Evolutionary conservation across 2,329 filamentous ascomycete genomes (phyloP), one percentile per base, ranked within the genome.

Genomic region (Nothophoma quercina): DNA sequence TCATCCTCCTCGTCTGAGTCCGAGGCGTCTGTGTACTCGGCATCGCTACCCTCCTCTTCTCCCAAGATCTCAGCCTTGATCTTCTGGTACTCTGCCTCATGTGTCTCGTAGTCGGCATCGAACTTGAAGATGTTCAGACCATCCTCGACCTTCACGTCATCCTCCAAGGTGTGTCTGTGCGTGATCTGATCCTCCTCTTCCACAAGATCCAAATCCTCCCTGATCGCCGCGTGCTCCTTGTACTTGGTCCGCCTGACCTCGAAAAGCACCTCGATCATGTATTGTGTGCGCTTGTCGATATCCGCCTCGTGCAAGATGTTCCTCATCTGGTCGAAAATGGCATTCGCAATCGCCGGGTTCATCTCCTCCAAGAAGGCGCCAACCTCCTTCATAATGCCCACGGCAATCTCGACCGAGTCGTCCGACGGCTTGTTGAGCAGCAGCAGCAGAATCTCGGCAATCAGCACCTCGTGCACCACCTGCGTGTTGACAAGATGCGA

Each of bases 141-240:
- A 65, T 98, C 93, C 72, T 97, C 88, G 0, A 91, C 65, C 40
- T 95, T 89, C 46, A 96, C 82, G 29, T 92, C 92, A 60, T 64
- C 66, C 55, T 96, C 90, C 23, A 99, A 77, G 40, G 89, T 88
- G 40, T 91, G 81, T 49, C 86, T 84, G 76, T 99, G 95, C 1
- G 95, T 98, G 65, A 98, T 96, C 72, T 98, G 95, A 69, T 99
- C 95, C 74, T 98, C 93, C 75, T 99, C 95, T 76, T 98, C 93
- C 7, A 99, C 91, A 36, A 99, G 76, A 75, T 99, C 95, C 51
- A 99, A 79, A 72, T 99, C 95, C 70, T 97, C 93, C 73, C 88
- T 93, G 65, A 98, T 81, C 0, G 92, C 88, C 15, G 88, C 91
- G 67, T 98, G 92, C 67, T 98, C 92, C 79, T 96, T 96, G 81